phyloP scores from a whole-genome alignment of 2,329 filamentous ascomycete genomes.

The Mariannaea elegans region DNA sequence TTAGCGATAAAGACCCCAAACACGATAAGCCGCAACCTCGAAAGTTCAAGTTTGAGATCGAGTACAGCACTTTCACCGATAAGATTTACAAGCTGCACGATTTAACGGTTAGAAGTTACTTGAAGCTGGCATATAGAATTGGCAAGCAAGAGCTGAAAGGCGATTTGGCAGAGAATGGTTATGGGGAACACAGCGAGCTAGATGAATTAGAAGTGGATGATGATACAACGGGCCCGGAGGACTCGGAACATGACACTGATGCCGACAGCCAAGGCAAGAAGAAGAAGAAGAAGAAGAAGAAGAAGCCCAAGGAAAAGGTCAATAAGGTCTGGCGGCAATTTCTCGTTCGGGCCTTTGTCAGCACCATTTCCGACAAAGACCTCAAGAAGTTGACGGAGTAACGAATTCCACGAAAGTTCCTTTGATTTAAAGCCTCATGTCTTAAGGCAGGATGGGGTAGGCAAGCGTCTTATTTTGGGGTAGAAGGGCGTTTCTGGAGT shows the following conservation, averaged over 20 bases:
- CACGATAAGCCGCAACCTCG: slow-evolving; percentile 64
- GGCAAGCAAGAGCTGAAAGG: slow-evolving; percentile 52
- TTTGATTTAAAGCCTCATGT: neutral
- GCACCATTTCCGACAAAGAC: slow-evolving; percentile 72
- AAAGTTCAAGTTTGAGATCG: slow-evolving; percentile 78
- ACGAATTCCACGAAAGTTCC: slow-evolving; percentile 16
- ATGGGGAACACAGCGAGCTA: slow-evolving; percentile 39
- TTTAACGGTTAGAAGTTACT: slow-evolving; percentile 82
- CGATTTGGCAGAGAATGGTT: slow-evolving; percentile 29
- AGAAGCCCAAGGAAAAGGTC: slow-evolving; percentile 58
- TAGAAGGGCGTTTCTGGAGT: slow-evolving; percentile 16
- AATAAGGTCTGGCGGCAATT: slow-evolving; percentile 83
- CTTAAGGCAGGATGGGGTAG: neutral
- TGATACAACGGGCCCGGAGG: slow-evolving; percentile 41
- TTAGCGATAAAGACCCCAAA: slow-evolving; percentile 63
- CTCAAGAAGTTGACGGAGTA: slow-evolving; percentile 58
- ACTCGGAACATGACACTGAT: slow-evolving; percentile 35
- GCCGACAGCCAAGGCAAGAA: slow-evolving; percentile 45
- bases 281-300: slow-evolving; percentile 57
- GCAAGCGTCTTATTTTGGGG: neutral
- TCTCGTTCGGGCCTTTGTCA: slow-evolving; percentile 80
- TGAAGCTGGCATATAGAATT: slow-evolving; percentile 83
- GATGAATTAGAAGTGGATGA: slow-evolving; percentile 29
- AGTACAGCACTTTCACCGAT: slow-evolving; percentile 87
- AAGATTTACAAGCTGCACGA: slow-evolving; percentile 78